Evolutionary conservation across 169 alveolate genomes (phyloP), one percentile per base, ranked within the genome.

Genomic region (Eimeria maxima): DNA sequence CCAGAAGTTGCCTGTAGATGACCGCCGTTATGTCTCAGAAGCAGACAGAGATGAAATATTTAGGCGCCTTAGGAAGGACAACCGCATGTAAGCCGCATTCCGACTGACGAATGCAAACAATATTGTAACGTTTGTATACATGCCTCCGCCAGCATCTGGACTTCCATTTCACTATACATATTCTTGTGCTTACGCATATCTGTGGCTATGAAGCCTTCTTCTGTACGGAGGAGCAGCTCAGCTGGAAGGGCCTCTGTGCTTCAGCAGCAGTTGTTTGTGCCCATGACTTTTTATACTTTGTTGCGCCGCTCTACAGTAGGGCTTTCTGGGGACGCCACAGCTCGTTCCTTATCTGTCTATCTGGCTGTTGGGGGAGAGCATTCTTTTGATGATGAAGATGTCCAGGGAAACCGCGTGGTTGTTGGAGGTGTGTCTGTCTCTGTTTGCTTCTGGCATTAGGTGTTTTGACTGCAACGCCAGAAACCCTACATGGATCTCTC

Each of bases 401-500:
- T 60, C n/a, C n/a, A 2, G 69, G 69, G 20, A 18, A 16, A 24
- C 13, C 69, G 69, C 69, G 8, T 60, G 69, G 69, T 60, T 11
- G n/a, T 7, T 60, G 13, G 27, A 60, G 69, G n/a, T 60, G 16
- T 53, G 60, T 60, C 27, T 53, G 60, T 60, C 27, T 60, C 69
- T 60, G 69, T 60, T 60, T 24, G 80, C 45, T 44, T 81, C 27
- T 24, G 71, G 20, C 55, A 71, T 22, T 95, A 97, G 88, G 94
- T 99, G 99, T 93, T 98, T 99, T 95, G 99, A 99, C 96, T 99
- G 99, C 97, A 98, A 98, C 71, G 95, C 99, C 67, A 95, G 98
- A 53, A 99, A 99, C 74, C 99, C 99, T 16, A 98, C 99, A 78
- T 99, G 99, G 99, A 97, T 99, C 27, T 98, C 99, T 88, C 96